Evolutionary conservation across 306 rosid genomes (phyloP), one percentile per base, ranked within the genome.

Genomic region (Dalbergia cochinchinensis): DNA sequence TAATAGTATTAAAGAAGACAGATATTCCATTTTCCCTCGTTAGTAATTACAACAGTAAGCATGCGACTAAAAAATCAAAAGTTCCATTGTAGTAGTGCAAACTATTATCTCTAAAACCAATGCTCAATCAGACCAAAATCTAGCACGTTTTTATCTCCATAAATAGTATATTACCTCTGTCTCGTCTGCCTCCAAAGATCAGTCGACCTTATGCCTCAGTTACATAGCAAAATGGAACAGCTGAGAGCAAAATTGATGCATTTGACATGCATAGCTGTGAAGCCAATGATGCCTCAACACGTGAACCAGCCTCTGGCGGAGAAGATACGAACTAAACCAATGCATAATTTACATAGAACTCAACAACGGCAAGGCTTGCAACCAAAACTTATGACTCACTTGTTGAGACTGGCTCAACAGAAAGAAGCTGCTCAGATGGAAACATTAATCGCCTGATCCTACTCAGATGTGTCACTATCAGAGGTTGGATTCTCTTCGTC

Each of bases 381-480:
- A 47, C 79, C 41, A 13, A 44, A 79, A 65, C 19, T 81, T 69
- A 80, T 18, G 75, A 35, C 15, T 73, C 81, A 31, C 48, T 79
- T 13, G 66, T 31, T 10, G 65, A 78, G 11, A 58, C 81, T 19
- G 55, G 55, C 58, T 65, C 77, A 1, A 69, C 22, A 6, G 78
- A 57, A 58, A 34, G 11, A 51, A 11, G 65, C 19, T 42, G n/a
- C 31, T 78, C 85, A 11, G 73, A 80, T 7, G 78, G 82, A 63
- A 65, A 26, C 19, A 48, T 70, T 3, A 45, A 65, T 13, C 8
- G 48, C 71, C 15, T 80, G 70, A 60, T 66, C 82, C 26, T 75
- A 59, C 44, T 81, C 87, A 10, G 81, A 78, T 1, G 68, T 3
- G 22, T 83, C 68, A 3, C 71, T 79, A 48, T 79, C 83, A 5